Base-by-base conservation (phyloP, 768 basidiomycete species). In the Rhodotorula diobovata region DNA sequence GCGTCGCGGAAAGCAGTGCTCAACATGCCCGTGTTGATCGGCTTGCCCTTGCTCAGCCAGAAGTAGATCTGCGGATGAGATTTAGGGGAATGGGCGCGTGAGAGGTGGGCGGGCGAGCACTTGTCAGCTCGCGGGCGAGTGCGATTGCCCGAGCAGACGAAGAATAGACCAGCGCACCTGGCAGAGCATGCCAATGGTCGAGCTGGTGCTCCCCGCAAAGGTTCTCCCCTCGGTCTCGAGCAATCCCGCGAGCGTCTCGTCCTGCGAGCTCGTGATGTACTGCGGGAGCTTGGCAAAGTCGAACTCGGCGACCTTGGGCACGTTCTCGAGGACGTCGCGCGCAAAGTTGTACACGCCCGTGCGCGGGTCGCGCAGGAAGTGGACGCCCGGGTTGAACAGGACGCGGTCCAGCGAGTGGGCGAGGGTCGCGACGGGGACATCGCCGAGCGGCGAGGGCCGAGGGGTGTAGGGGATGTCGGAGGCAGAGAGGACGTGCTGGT, bases 131-230 rank as follows among this genome's bases (percentile, higher is more conserved):
- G n/a, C n/a, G n/a, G n/a, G n/a, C n/a, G n/a, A n/a, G n/a, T n/a
- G n/a, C n/a, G n/a, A n/a, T n/a, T n/a, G n/a, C n/a, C n/a, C n/a
- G n/a, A n/a, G n/a, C n/a, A 23, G 37, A 30, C 28, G 15, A 25
- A 25, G 56, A 34, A n/a, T 6, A 12, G 32, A 50, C 32, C 8
- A 18, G 57, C 72, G 59, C 32, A 70, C 72, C 62, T 74, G 73
- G 41, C 73, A 74, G 1, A 74, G 67, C 70, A 74, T 68, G 23
- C 63, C 66, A 25, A 71, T 67, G 6, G 70, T 71, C 39, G 60
- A 93, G 15, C 93, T 95, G 0, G 94, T 98, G 7, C 91, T 94
- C 8, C 94, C 95, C 4, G 86, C 86, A 78, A 90, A 96, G 37
- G 77, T 82, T 54, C 85, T 85, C 0, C 84, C 80, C 70, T 90